Evolutionary conservation across 163 green algal species (phyloP), one percentile per base, ranked within the genome.

Genomic region (Chlorella variabilis): DNA sequence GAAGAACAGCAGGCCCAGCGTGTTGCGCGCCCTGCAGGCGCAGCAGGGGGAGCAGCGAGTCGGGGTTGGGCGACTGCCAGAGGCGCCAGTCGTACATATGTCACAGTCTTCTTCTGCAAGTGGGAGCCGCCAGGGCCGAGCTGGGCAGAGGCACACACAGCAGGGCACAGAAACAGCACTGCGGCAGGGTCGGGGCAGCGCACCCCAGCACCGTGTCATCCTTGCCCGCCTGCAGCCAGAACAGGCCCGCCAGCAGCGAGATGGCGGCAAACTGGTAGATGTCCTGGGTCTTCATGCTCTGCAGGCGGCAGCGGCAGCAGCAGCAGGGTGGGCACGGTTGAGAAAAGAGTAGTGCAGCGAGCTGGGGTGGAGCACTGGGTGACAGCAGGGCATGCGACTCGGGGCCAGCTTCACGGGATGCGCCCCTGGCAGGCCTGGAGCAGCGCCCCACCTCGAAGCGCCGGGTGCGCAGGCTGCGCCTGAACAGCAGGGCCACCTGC

Each of bases 1-100:
- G 81, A 98, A 98, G 89, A 98, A 98, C 5, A 98, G 86, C 78
- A 98, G 86, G 2, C 91, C 93, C 38, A 86, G 54, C 27, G 66
- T 76, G 74, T 88, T 85, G 39, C 45, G 51, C 29, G 78, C 74
- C 11, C 48, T 77, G 69, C 45, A 29, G 21, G 36, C 5, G 34
- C 18, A 21, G 15, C 36, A 51, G 34, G 20, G 29, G 5, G 3
- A 42, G 2, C 62, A 63, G 54, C 23, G 45, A 54, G n/a, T n/a
- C n/a, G n/a, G n/a, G n/a, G n/a, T n/a, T n/a, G n/a, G n/a, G n/a
- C n/a, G n/a, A n/a, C n/a, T n/a, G n/a, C n/a, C n/a, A n/a, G n/a
- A n/a, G n/a, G n/a, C n/a, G n/a, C n/a, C n/a, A n/a, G n/a, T n/a
- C n/a, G n/a, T n/a, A n/a, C n/a, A n/a, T n/a, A n/a, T n/a, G n/a